phyloP scores from a whole-genome alignment of 257 asterid species.

The Nicotiana otophora region DNA sequence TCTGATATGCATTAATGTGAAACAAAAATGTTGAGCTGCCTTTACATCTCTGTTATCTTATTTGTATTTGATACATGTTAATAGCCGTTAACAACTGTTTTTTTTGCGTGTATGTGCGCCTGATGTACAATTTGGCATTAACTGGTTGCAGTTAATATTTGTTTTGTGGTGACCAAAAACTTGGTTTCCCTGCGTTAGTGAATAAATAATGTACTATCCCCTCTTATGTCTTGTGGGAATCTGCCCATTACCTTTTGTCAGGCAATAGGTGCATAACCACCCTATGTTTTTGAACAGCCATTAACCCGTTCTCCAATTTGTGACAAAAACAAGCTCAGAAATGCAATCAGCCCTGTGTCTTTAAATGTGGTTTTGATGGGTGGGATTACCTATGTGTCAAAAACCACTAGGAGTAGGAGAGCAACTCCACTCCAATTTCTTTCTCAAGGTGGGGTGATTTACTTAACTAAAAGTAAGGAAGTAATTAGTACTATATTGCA shows the following conservation, averaged over 20 bases:
- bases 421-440: constrained; percentile 2
- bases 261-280: neutral
- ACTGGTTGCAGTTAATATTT: neutral
- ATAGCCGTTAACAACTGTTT: neutral
- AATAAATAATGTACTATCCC: neutral
- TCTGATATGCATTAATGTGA: neutral
- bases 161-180: neutral
- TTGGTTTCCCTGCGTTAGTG: neutral
- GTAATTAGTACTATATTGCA: neutral
- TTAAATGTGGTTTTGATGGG: neutral
- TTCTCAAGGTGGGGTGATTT: neutral
- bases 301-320: neutral
- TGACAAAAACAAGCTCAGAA: neutral
- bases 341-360: neutral
- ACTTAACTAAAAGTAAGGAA: neutral
- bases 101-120: neutral
- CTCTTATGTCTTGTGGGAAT: neutral
- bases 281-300: neutral
- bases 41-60: neutral
- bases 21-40: neutral
- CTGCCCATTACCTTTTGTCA: neutral
- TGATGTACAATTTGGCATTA: neutral
- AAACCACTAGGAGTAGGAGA: neutral
- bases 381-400: neutral
- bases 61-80: neutral